phyloP scores from a whole-genome alignment of 1,284 basidiomycete species.

The Salmacisia buchloeana region DNA sequence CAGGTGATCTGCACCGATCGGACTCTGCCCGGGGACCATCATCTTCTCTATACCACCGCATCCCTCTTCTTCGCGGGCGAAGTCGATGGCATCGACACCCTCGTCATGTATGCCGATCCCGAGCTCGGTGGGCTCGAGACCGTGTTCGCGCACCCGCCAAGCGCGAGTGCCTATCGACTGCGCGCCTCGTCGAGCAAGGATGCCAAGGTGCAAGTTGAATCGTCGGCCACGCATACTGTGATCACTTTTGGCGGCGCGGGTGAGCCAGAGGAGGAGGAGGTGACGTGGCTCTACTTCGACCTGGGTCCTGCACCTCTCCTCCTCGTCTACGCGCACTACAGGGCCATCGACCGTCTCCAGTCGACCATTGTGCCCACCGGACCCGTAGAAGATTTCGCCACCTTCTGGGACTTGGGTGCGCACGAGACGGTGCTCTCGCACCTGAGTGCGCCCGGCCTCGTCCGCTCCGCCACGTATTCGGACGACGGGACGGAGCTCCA shows the following conservation, averaged over 20 bases:
- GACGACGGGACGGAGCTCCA: not conserved
- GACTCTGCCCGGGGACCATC: conserved; percentile 28
- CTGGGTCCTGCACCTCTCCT: conserved; percentile 6
- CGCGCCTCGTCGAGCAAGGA: not conserved
- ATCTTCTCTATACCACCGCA: conserved; percentile 57
- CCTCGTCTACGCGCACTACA: conserved; percentile 8
- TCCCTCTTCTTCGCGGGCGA: conserved; percentile 57
- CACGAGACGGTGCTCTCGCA: not conserved
- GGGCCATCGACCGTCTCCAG: not conserved
- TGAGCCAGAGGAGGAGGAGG: not conserved
- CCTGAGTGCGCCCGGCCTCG: conserved; percentile 17
- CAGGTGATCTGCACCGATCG: conserved; percentile 1
- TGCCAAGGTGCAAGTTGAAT: not conserved
- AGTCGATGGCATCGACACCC: conserved; percentile 56
- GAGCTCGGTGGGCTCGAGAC: conserved; percentile 20
- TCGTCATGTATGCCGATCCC: conserved; percentile 56
- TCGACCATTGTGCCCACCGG: not conserved
- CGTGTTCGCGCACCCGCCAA: not conserved
- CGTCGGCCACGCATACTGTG: not conserved
- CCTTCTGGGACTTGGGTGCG: conserved; percentile 9
- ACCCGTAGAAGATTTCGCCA: not conserved
- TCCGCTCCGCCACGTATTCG: conserved; percentile 10
- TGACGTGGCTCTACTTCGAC: not conserved
- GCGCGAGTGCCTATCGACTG: not conserved
- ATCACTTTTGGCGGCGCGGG: not conserved